A percentile compares a stretch with the other conserved stretches of the same genome.
Conservation (phyloP, 78 protist genomes). For the Pelomyxa schiedti region DNA sequence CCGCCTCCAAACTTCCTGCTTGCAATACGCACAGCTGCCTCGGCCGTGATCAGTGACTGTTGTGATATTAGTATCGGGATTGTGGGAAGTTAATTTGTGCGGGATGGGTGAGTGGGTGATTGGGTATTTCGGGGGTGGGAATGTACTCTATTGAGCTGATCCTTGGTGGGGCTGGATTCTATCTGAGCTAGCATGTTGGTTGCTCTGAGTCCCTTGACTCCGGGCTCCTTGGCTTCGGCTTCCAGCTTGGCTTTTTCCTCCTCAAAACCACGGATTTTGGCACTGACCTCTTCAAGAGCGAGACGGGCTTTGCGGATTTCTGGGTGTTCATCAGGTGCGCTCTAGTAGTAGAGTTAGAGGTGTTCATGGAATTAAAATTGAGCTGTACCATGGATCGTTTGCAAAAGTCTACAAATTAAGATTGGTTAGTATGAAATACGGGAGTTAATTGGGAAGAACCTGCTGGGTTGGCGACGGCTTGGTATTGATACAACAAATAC, state of each 20-base stretch:
- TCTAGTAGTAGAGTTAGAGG: not conserved
- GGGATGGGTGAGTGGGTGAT: too few relatives aligned
- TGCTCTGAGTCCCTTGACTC: conserved; percentile 53
- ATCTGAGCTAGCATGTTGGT: conserved; percentile 56
- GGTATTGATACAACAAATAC: conserved; percentile 57
- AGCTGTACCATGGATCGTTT: conserved; percentile 31
- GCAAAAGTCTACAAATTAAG: conserved; percentile 66
- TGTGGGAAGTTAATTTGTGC: too few relatives aligned
- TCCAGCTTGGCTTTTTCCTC: conserved; percentile 42
- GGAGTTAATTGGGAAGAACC: too few relatives aligned
- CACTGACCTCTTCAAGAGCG: conserved; percentile 61
- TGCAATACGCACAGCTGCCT: conserved; percentile 60
- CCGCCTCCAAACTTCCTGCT: conserved; percentile 54
- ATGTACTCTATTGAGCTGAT: conserved; percentile 48
- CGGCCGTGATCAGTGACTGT: conserved; percentile 50
- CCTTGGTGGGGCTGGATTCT: conserved; percentile 48
- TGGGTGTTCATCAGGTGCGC: conserved; percentile 49
- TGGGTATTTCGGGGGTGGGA: too few relatives aligned
- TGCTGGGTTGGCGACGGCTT: conserved; percentile 61
- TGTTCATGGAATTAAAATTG: not conserved
- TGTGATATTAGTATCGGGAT: too few relatives aligned
- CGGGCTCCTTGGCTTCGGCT: conserved; percentile 9
- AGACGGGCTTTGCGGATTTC: conserved; percentile 62
- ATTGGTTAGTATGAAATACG: too few relatives aligned
- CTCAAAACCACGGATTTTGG: conserved; percentile 58